phyloP scores from a whole-genome alignment of 202 grass and related monocot species.

The Sporobolus alterniflorus region DNA sequence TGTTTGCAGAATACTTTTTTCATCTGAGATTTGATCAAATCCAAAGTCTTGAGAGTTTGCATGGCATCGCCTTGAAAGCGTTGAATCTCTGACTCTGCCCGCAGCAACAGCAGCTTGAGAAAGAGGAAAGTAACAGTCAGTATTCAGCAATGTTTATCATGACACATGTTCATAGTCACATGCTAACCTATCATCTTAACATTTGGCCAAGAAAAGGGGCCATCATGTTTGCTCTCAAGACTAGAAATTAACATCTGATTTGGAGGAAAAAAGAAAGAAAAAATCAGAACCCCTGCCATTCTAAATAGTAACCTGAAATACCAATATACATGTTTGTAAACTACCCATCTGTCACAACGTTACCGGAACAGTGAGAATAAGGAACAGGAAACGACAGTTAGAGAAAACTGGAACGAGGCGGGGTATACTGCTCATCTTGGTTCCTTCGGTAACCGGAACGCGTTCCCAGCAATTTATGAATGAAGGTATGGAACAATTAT shows the following conservation, averaged over 20 bases:
- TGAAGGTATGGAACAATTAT: too few relatives aligned
- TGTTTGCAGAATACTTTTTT: conserved; percentile 62
- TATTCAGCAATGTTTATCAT: not conserved
- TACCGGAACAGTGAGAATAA: too few relatives aligned
- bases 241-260: too few relatives aligned
- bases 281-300: not conserved
- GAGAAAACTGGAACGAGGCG: too few relatives aligned
- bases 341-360: too few relatives aligned
- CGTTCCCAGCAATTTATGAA: too few relatives aligned
- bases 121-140: conserved; percentile 14
- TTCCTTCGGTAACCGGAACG: too few relatives aligned
- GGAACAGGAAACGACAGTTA: too few relatives aligned
- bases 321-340: not conserved
- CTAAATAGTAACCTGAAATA: not conserved
- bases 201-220: too few relatives aligned
- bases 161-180: not conserved
- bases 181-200: not conserved
- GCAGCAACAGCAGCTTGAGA: conserved; percentile 63
- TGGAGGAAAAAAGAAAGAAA: not conserved
- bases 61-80: conserved; percentile 49
- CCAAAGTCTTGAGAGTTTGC: conserved; percentile 46
- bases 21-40: conserved; percentile 62
- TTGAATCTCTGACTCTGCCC: conserved; percentile 73
- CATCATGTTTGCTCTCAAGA: too few relatives aligned
- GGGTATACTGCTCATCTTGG: too few relatives aligned